Conservation (phyloP, 2,329 filamentous ascomycete species). For the Botrytis elliptica region DNA sequence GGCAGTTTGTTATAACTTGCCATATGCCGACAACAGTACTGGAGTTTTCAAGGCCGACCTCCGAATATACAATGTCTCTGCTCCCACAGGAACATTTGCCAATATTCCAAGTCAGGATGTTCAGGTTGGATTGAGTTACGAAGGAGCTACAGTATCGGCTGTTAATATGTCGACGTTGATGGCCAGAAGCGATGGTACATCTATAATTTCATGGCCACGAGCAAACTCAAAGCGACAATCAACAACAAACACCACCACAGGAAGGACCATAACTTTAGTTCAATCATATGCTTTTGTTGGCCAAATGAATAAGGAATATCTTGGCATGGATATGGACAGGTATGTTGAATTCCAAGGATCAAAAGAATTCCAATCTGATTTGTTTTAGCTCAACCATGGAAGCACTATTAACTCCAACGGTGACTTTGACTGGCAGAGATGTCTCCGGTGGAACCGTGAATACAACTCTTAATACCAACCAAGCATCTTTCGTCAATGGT, state of each 20-base stretch:
- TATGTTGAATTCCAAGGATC: constrained; percentile 43
- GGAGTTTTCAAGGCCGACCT: constrained; percentile 77
- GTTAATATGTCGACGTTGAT: constrained; percentile 39
- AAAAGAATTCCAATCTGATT: constrained; percentile 43
- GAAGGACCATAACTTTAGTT: constrained; percentile 45
- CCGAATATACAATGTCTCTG: constrained; percentile 67
- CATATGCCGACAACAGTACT: constrained; percentile 63
- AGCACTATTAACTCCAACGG: constrained; percentile 63
- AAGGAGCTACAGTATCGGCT: constrained; percentile 52
- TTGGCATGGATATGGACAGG: constrained; percentile 58
- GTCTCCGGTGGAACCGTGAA: constrained; percentile 51
- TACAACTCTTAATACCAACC: constrained; percentile 66
- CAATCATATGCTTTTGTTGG: constrained; percentile 69
- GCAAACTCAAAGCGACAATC: constrained; percentile 27
- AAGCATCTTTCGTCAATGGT: constrained; percentile 69
- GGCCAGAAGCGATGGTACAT: constrained; percentile 26
- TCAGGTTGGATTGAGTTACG: constrained; percentile 54
- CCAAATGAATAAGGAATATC: constrained; percentile 58
- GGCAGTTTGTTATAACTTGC: constrained; percentile 80
- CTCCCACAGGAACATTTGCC: constrained; percentile 53
- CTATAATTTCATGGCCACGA: constrained; percentile 35
- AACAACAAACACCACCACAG: not conserved
- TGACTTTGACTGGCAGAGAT: constrained; percentile 62
- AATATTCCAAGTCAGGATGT: constrained; percentile 53
- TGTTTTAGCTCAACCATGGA: constrained; percentile 46